Base-by-base conservation (phyloP, 768 basidiomycete species). In the Suillus subaureus region DNA sequence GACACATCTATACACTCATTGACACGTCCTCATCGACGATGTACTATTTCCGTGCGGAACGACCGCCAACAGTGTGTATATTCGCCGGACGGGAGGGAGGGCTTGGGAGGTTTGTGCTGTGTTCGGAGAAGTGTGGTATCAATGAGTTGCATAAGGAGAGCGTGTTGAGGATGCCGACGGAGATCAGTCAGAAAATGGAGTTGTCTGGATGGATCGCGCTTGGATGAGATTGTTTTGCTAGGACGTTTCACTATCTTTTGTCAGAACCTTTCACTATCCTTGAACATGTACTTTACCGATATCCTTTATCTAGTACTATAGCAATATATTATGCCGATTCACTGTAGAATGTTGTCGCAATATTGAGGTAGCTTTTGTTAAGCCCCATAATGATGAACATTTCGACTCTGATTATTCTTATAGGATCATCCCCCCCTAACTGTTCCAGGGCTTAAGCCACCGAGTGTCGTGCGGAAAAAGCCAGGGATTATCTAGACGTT, bases 1-100 rank as follows among this genome's bases (percentile, higher is more conserved):
- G 42, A 42, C 66, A 57, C 26, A 55, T 68, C 4, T 72, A 61
- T 31, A 72, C 71, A 2, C 49, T 72, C 23, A 26, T 72, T 42
- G 71, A 72, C 60, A 72, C 71, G 0, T 42, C 13, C 54, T 65
- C 71, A 15, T 28, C 45, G 0, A 66, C 69, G 9, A 37, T 72
- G 11, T 72, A 72, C 35, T 72, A 72, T 54, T 72, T 72, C 47
- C 23, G 55, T 5, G 71, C 71, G 0, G 21, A 52, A 11, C 63
- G 49, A 12, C 69, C 71, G 4, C 71, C 71, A 21, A 72, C 71
- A 8, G 71, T 72, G 23, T 71, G 71, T 35, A 43, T 72, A 26
- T 72, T 65, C 21, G 62, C 71, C 2, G 71, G 71, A 39, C 64
- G 71, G 18, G 71, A 72, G 26, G 71, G 71, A 2, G 71, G 71